Percentiles rank a stretch among this genome's conserved stretches.
Evolutionary conservation across 2,329 filamentous ascomycete species (phyloP).

Genomic region (Clonostachys chloroleuca): DNA sequence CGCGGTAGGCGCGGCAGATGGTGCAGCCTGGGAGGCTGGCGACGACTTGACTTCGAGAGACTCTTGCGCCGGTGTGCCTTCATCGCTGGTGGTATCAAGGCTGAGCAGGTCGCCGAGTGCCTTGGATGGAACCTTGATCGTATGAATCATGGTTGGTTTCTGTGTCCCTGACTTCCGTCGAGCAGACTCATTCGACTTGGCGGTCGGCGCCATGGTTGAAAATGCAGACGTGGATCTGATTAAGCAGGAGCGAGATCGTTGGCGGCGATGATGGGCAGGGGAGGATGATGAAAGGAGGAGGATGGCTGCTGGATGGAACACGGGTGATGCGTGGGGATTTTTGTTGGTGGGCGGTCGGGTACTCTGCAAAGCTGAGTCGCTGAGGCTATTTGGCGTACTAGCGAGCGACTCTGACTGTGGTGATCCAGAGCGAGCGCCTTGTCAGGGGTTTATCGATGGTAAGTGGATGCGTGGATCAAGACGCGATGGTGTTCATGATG

Average conservation of each 20-base stretch:
- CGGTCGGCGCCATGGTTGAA: conserved; percentile 24
- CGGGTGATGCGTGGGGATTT: neutral
- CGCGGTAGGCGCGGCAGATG: conserved; percentile 25
- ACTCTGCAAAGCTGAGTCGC: neutral
- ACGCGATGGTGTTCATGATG: neutral
- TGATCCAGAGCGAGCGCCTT: neutral
- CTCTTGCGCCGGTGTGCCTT: conserved; percentile 26
- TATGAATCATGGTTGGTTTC: conserved; percentile 38
- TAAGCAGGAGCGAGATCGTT: neutral
- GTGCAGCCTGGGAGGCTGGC: conserved; percentile 30
- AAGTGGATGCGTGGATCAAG: neutral
- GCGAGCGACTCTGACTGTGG: neutral
- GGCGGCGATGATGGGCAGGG: neutral
- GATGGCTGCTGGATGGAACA: neutral
- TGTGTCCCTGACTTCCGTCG: conserved; percentile 29
- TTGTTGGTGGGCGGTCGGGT: neutral
- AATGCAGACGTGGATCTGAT: neutral
- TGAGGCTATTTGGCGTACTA: neutral
- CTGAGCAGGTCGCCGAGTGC: conserved; percentile 46
- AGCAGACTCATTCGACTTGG: conserved; percentile 22
- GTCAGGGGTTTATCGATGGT: neutral
- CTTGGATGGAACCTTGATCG: conserved; percentile 44
- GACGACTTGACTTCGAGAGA: conserved; percentile 38
- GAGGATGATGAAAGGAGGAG: neutral
- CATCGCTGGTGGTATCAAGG: conserved; percentile 34